These are phyloP conservation scores for Papiliotrema laurentii DNA, from an alignment of 1,284 basidiomycete genomes.

Conservation along the genomic window DNA sequence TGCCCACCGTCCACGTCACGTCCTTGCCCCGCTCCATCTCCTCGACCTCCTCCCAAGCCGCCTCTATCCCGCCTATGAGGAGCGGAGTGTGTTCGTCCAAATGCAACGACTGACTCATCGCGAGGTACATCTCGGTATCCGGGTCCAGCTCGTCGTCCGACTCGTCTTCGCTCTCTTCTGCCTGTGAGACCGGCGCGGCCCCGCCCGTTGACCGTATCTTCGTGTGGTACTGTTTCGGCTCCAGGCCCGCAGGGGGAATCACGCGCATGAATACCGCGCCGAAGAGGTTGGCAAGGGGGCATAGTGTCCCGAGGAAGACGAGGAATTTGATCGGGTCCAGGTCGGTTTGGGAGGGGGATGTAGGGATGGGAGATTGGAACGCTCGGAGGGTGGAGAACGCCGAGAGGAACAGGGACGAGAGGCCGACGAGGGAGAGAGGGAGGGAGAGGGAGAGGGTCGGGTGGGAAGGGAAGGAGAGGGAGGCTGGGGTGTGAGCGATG, in stretches of 20 bases:
- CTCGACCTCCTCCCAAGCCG: constrained; percentile 41
- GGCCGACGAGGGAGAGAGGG: constrained; percentile 43
- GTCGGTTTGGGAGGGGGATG: constrained; percentile 16
- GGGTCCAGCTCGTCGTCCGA: constrained; percentile 2
- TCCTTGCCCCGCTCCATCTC: constrained; percentile 30
- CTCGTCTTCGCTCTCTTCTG: neutral
- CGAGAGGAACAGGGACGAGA: constrained; percentile 43
- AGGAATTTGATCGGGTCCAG: constrained; percentile 40
- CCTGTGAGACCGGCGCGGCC: too few species aligned
- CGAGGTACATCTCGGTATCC: constrained; percentile 5
- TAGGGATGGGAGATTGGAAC: constrained; percentile 31
- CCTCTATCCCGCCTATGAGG: constrained; percentile 46
- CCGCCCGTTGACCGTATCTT: neutral
- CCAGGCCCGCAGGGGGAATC: constrained; percentile 15
- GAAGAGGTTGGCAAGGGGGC: constrained; percentile 41
- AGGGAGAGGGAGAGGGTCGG: constrained; percentile 46
- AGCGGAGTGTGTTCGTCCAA: constrained; percentile 44
- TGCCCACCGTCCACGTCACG: constrained; percentile 32
- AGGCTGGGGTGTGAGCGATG: constrained; percentile 19
- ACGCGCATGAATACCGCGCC: constrained; percentile 42
- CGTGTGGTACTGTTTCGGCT: too few species aligned
- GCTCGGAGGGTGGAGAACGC: constrained; percentile 35
- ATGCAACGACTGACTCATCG: constrained; percentile 23
- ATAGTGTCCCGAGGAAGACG: constrained; percentile 38
- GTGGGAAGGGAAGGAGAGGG: constrained; percentile 44